Conservation (phyloP, 768 basidiomycete genomes). For the Arthromyces matolae region DNA sequence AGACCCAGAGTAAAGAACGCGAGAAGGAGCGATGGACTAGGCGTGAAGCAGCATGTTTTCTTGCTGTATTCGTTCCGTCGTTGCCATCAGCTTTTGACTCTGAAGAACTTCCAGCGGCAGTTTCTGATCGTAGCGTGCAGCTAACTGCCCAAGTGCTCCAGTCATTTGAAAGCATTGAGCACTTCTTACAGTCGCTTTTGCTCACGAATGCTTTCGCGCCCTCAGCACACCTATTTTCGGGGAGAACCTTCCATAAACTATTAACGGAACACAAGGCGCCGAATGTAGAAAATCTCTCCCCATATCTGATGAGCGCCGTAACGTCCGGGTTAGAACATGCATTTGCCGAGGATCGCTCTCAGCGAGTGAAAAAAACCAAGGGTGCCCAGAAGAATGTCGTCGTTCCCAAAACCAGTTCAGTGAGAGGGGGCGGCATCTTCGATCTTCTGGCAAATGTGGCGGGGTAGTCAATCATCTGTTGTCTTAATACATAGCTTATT, state of each 20-base stretch:
- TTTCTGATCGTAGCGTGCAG: slow-evolving; percentile 62
- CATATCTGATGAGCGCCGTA: slow-evolving; percentile 45
- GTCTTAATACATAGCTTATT: too few species aligned
- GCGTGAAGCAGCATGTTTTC: slow-evolving; percentile 56
- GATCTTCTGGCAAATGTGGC: slow-evolving; percentile 39
- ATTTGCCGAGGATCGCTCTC: slow-evolving; percentile 42
- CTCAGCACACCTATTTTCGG: slow-evolving; percentile 52
- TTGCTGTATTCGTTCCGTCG: slow-evolving; percentile 45
- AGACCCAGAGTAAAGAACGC: slow-evolving; percentile 50
- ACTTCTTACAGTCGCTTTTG: slow-evolving; percentile 59
- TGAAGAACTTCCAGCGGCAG: slow-evolving; percentile 27
- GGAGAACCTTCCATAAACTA: slow-evolving; percentile 51
- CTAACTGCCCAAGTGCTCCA: slow-evolving; percentile 60
- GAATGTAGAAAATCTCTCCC: slow-evolving; percentile 21
- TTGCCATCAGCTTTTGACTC: slow-evolving; percentile 3
- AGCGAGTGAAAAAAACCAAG: slow-evolving; percentile 34
- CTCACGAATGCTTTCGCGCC: slow-evolving; percentile 45
- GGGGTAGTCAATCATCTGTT: too few species aligned
- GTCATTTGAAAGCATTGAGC: slow-evolving; percentile 56
- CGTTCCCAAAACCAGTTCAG: slow-evolving; percentile 2
- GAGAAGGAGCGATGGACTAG: slow-evolving; percentile 69
- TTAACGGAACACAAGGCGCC: slow-evolving; percentile 33
- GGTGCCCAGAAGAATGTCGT: slow-evolving; percentile 9
- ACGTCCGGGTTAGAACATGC: slow-evolving; percentile 42
- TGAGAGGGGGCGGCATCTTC: slow-evolving; percentile 31